Base-by-base conservation (phyloP, 371 early-diverging fungal genomes). In the Mucor velutinosus region DNA sequence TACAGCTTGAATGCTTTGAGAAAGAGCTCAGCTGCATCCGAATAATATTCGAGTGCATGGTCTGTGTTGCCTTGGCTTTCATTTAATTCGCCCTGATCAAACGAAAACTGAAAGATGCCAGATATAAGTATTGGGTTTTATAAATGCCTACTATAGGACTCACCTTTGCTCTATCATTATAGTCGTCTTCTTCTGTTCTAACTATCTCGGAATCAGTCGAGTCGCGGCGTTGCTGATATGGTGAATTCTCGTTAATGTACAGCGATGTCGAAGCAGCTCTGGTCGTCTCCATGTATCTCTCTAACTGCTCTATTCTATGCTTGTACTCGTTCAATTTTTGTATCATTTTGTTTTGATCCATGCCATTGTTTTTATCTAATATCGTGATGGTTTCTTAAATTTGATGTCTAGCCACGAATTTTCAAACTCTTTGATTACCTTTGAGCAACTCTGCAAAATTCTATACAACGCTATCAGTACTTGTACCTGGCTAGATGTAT, bases 31-130 rank as follows among this genome's bases (percentile, higher is more conserved):
- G 86, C 86, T 29, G 86, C 76, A 43, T 83, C 79, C 14, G 73
- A 69, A 45, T 76, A 84, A 57, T 85, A 77, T 11, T 78, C 78
- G 14, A 86, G 69, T 8, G 85, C 85, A 53, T 77, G 67, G 19
- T 80, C 81, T 8, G 41, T 66, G 62, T 78, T 65, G 7, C 71
- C 72, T 62, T 83, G 77, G 8, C 53, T 49, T 55, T 86, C 84
- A 58, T 81, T 79, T 21, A 77, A 39, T 59, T 75, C 75, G 0
- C 76, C 86, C 73, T 86, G 86, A 57, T 71, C 73, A 53, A 67
- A 68, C 29, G 71, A 65, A 23, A 78, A 78, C 78, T 77, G 47
- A 3, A 29, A 23, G 19, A 51, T 19, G 23, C 19, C 19, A 23
- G 25, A 5, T 14, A 7, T 23, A 19, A 51, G 4, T 14, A 6